These are phyloP conservation scores for Vaccinium myrtillus DNA, from an alignment of 148 eudicot species.

Conservation along the genomic window DNA sequence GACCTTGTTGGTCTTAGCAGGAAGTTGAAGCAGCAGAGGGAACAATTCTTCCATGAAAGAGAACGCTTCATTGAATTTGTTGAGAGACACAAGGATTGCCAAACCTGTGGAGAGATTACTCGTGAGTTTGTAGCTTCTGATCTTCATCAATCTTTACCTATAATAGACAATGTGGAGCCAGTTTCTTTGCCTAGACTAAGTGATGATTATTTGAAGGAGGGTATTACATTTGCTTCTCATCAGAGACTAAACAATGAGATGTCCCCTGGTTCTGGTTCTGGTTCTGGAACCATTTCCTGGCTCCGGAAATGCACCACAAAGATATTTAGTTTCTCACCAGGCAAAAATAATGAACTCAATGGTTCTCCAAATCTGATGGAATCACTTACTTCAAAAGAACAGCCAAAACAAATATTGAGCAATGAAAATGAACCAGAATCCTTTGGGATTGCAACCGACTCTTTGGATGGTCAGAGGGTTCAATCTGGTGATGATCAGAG, in stretches of 20 bases:
- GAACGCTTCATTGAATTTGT: slow-evolving; percentile 76
- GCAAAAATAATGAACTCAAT: slow-evolving; percentile 53
- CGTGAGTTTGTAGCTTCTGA: slow-evolving; percentile 72
- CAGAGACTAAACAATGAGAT: slow-evolving; percentile 32
- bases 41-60: slow-evolving; percentile 74
- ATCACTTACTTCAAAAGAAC: slow-evolving; percentile 25
- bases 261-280: slow-evolving; percentile 55
- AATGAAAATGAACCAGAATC: slow-evolving; percentile 51
- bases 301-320: slow-evolving; percentile 79
- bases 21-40: slow-evolving; percentile 88
- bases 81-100: slow-evolving; percentile 65
- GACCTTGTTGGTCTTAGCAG: slow-evolving; percentile 70
- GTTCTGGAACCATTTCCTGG: slow-evolving; percentile 67
- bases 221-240: slow-evolving; percentile 25
- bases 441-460: slow-evolving; percentile 38
- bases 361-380: slow-evolving; percentile 29
- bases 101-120: slow-evolving; percentile 64
- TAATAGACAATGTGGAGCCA: slow-evolving; percentile 45
- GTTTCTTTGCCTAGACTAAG: slow-evolving; percentile 62
- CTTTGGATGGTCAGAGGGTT: slow-evolving; percentile 45
- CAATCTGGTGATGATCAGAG: slow-evolving; percentile 39
- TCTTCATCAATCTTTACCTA: slow-evolving; percentile 64
- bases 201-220: slow-evolving; percentile 59
- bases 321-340: slow-evolving; percentile 70
- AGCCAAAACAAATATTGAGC: slow-evolving; percentile 35